These are phyloP conservation scores for Chalaropsis thielavioides DNA, from an alignment of 2,329 filamentous ascomycete genomes.

Conservation along the genomic window DNA sequence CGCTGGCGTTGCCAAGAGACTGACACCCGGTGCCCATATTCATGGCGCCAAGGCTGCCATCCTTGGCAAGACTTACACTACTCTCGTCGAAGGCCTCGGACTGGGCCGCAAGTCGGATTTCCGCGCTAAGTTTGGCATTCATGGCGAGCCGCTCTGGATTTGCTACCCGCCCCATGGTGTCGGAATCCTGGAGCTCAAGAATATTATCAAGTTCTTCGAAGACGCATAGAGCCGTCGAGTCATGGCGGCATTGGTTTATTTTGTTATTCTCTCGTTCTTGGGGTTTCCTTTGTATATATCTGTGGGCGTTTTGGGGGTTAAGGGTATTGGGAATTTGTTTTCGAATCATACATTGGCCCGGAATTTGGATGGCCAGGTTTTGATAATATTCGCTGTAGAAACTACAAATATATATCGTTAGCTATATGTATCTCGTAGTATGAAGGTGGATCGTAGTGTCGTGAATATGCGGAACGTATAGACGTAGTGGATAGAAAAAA, in stretches of 20 bases:
- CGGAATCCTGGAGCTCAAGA: constrained; percentile 64
- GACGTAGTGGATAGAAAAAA: not conserved
- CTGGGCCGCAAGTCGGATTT: constrained; percentile 78
- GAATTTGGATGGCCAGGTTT: not conserved
- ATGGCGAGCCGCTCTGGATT: constrained; percentile 74
- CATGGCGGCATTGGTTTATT: not conserved
- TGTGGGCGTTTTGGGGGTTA: not conserved
- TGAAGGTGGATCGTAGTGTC: not conserved
- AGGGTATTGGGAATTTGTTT: not conserved
- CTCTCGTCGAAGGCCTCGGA: constrained; percentile 67
- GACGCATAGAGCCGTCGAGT: constrained; percentile 33
- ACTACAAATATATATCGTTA: not conserved
- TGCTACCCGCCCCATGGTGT: constrained; percentile 79
- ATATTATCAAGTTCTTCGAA: constrained; percentile 84
- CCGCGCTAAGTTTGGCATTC: constrained; percentile 74
- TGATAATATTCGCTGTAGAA: not conserved
- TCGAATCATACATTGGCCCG: not conserved
- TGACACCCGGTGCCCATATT: constrained; percentile 69
- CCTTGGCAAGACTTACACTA: constrained; percentile 67
- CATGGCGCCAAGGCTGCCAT: constrained; percentile 68
- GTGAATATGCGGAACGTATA: not conserved
- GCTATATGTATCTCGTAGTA: not conserved
- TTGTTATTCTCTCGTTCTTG: not conserved
- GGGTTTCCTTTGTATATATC: not conserved
- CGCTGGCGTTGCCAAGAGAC: constrained; percentile 58